Base-by-base conservation (phyloP, 441 rosid species). In the Flueggea neowawraea region DNA sequence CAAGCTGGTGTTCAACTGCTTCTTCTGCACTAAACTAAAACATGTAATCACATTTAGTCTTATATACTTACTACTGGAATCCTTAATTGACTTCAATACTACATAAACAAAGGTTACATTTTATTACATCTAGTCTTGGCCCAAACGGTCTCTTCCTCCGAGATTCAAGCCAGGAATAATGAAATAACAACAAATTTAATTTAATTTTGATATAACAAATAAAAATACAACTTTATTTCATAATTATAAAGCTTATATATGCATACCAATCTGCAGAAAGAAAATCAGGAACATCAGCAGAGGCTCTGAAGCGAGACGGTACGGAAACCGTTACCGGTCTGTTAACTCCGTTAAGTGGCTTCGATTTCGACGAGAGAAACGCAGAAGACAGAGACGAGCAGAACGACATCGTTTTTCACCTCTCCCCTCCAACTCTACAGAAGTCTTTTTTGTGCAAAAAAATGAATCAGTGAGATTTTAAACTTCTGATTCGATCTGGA, bases 1-100 rank as follows among this genome's bases (percentile, higher is more conserved):
- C 92, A 69, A 90, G 97, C 82, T 90, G 98, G 73, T 74, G 65
- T 44, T 71, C 66, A 61, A 93, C 91, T 64, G 96, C 91, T 54
- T 90, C 96, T 76, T 86, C 96, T 65, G 91, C 97, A 80, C 85
- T 80, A 79, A 88, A 93, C 98, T 93, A 86, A 71, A 75, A 57
- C 41, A 63, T 62, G 48, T 13, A 39, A 39, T 53, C 55, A 16
- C 54, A 6, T 6, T 10, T 16, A 53, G 55, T 14, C 11, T 28
- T 6, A 53, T 53, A n/a, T 10, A 10, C 10, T 9, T 51, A 22
- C 28, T 22, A 22, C 54, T 9, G 0, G 7, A 36, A 36, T 36
- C 9, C 41, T 5, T 36, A 36, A 36, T 36, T 36, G 7, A 36
- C 41, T 36, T 36, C 41, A 36, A 4, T 36, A 36, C 41, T 8